A percentile compares a stretch with the other conserved stretches of the same genome.
Conservation (phyloP, 108 stramenopile genomes). For the Fistulifera solaris region DNA sequence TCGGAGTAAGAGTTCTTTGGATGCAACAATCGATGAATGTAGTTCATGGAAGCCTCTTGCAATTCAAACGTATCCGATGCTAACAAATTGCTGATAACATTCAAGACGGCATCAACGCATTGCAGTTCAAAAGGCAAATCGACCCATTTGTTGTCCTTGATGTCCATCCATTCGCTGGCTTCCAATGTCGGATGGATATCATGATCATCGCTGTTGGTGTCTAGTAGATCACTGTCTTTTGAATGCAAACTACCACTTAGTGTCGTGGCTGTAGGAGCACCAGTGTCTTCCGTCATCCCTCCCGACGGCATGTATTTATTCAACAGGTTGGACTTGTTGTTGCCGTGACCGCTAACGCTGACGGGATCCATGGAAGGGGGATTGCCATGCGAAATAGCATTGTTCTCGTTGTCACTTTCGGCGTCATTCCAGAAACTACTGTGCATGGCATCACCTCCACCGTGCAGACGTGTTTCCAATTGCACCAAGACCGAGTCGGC, state of each 20-base stretch:
- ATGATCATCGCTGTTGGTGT: not conserved
- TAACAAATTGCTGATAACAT: slow-evolving; percentile 50
- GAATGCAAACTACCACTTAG: too few relatives aligned
- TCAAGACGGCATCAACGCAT: slow-evolving; percentile 71
- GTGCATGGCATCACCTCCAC: slow-evolving; percentile 38
- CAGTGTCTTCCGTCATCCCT: too few relatives aligned
- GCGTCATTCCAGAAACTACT: slow-evolving; percentile 31
- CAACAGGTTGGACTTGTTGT: too few relatives aligned
- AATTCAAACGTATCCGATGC: slow-evolving; percentile 50
- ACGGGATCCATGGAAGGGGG: too few relatives aligned
- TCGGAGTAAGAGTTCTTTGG: slow-evolving; percentile 17
- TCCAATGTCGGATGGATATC: too few relatives aligned
- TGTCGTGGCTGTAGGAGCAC: too few relatives aligned
- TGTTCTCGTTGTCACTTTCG: not conserved
- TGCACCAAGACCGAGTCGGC: slow-evolving; percentile 71
- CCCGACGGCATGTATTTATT: too few relatives aligned
- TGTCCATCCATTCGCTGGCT: slow-evolving; percentile 51
- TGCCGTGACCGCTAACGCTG: not conserved
- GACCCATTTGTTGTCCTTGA: slow-evolving; percentile 51
- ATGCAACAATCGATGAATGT: slow-evolving; percentile 33
- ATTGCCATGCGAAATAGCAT: not conserved
- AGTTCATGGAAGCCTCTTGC: slow-evolving; percentile 16
- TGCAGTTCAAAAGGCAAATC: slow-evolving; percentile 69
- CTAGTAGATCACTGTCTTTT: too few relatives aligned
- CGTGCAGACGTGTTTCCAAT: slow-evolving; percentile 56